Base-by-base conservation (phyloP, 495 filamentous ascomycete genomes). In the Xylaria flabelliformis region DNA sequence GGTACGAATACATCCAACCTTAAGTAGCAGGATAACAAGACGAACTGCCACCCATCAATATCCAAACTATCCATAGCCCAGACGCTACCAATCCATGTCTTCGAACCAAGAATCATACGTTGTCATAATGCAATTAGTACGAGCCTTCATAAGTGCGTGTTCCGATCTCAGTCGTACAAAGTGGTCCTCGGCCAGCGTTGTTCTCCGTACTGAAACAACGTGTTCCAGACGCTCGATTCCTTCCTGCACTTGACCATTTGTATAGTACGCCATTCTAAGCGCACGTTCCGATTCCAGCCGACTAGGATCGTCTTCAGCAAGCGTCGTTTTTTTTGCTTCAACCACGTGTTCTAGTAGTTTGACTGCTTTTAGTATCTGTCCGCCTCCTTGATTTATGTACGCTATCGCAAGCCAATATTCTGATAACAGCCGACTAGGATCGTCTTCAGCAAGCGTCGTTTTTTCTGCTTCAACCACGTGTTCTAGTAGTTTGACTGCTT, bases 221-320 rank as follows among this genome's bases (percentile, higher is more conserved):
- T 81, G 73, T 66, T 83, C 74, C 12, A 83, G 68, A 32, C 74
- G 15, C 51, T 44, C 64, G 13, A 74, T 53, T 53, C 74, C 73
- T 66, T 79, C 46, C 59, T 77, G 63, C 21, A 76, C 72, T 55
- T 75, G 79, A 51, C 75, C 46, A 36, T 71, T 66, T 9, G 58
- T 42, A 4, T 68, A n/a, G 72, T 83, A 84, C 74, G 80, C 76
- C 36, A 51, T 64, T 46, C 77, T 79, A 67, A 67, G 82, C 73
- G 21, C 42, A 61, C 51, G 26, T 79, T 76, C 72, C 78, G 75
- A 80, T 42, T 13, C n/a, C n/a, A 82, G 74, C 75, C 76, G 76
- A 50, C 46, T 32, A 2, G 62, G 75, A 72, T 82, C 42, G 70
- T 78, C 75, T 77, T 83, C 73, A 32, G 69, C 61, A 62, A 75